Evolutionary conservation across 768 basidiomycete species (phyloP), one percentile per base, ranked within the genome.

Genomic region (Terana coerulea): DNA sequence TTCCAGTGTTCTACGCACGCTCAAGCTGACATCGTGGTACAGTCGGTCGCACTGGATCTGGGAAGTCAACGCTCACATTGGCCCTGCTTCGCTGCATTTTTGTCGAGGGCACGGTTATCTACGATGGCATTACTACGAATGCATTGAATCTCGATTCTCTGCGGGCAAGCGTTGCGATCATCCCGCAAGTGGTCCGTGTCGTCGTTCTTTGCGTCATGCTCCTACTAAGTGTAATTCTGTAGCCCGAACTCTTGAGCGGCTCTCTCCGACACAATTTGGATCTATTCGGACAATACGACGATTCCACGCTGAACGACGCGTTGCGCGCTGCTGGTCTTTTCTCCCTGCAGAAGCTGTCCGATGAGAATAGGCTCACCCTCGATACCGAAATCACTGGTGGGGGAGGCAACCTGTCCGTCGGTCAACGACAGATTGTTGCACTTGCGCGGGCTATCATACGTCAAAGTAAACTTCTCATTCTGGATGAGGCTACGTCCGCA

Each of bases 241-340:
- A 73, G 70, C 75, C 77, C 28, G 75, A 79, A 43, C 63, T 83
- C 0, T 63, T 83, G 22, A 76, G 74, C 30, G 83, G 83, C 5
- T 75, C 75, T 2, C 65, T 84, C 25, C 75, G 82, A 21, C 68
- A 69, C 45, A 83, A 83, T 56, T 64, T 83, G 10, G 83, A 84
- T 58, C 81, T 80, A 0, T 83, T 81, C 54, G 69, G 61, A 3
- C 69, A 79, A 50, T 59, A 42, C 24, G 41, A 42, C 41, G 41
- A 42, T 25, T 21, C 41, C 3, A 42, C 41, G 21, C 41, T 42
- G 41, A 25, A 42, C 24, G 41, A 42, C 11, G 41, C 41, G 3
- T 25, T 42, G n/a, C 41, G 41, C 21, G 1, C 41, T n/a, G 41
- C 41, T 2, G 41, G 40, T 2, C 41, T 42, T 12, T 42, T 5